Percentiles rank a stretch among this genome's conserved stretches.
Evolutionary conservation across 2,329 filamentous ascomycete species (phyloP).

Genomic region (Xylariaceae sp.): DNA sequence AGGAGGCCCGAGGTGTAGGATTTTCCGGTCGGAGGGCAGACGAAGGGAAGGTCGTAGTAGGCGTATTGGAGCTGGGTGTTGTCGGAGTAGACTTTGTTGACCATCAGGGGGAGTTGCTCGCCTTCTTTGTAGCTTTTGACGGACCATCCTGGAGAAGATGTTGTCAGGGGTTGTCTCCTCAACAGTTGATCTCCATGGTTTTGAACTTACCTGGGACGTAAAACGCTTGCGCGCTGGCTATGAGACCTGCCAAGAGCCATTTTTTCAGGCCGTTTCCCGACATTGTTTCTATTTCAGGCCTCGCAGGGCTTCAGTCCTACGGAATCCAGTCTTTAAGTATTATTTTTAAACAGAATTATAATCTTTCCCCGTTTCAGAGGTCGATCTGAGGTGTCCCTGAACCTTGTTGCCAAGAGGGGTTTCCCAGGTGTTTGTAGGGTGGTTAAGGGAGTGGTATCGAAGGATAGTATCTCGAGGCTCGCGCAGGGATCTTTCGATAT

Average conservation of each 20-base stretch:
- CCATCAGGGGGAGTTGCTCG: conserved; percentile 75
- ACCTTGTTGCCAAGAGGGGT: too few relatives aligned
- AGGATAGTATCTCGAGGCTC: too few relatives aligned
- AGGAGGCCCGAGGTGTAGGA: conserved; percentile 62
- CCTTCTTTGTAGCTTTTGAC: conserved; percentile 72
- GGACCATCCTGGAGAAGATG: conserved; percentile 59
- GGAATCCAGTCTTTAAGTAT: background rate
- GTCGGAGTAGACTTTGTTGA: conserved; percentile 90
- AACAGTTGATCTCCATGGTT: background rate
- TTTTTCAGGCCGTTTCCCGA: conserved; percentile 29
- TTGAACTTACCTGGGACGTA: conserved; percentile 70
- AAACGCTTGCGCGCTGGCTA: conserved; percentile 58
- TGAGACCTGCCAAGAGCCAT: conserved; percentile 44
- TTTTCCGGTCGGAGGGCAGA: conserved; percentile 71
- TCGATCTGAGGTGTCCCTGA: background rate
- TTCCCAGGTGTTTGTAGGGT: too few relatives aligned
- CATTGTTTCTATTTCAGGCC: conserved; percentile 16
- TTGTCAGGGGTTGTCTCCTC: conserved; percentile 19
- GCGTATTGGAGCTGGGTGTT: conserved; percentile 87
- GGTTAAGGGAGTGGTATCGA: too few relatives aligned
- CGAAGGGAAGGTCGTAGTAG: conserved; percentile 82
- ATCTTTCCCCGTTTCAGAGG: background rate
- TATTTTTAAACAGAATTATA: background rate
- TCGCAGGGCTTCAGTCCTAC: background rate
- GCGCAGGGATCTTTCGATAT: background rate